Base-by-base conservation (phyloP, 2,329 filamentous ascomycete genomes). In the Fusarium ramigenum region DNA sequence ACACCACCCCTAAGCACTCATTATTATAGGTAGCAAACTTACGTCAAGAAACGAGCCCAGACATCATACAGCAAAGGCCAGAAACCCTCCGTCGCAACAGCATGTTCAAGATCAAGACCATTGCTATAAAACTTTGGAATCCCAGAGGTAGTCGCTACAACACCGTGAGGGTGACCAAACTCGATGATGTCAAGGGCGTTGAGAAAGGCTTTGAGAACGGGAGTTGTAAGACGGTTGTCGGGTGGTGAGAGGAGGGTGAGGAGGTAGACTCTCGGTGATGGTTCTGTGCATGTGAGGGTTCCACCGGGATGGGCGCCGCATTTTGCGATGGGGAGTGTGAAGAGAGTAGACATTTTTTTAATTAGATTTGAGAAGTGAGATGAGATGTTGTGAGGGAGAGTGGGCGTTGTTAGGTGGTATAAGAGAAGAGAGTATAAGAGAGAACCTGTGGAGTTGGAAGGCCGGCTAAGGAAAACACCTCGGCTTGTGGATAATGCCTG, bases 61-160 rank as follows among this genome's bases (percentile, higher is more conserved):
- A 95, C 80, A 19, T 84, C 84, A 82, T 91, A 95, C 16, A 95
- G 82, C 57, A 85, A 85, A 18, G 88, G 83, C 77, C 90, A 89
- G 84, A 93, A 96, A 7, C 85, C 86, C 4, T 89, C 86, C 2
- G 88, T 89, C 36, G 83, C 81, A 39, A 86, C 78, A n/a, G 90
- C 92, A 79, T 93, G 88, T 43, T 90, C 86, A 19, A 95, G 87
- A 80, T 96, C 93, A n/a, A 96, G 87, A 0, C 93, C 93, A 82
- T 96, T 96, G 80, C 88, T 92, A 84, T 93, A 96, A 85, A 96
- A 96, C 79, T 96, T 96, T 58, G 85, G 80, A 66, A 95, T 92
- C 53, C 87, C 89, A 46, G 91, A 93, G 1, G 93, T 96, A 9
- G 93, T 96, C 66, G 95, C 85, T 19, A 96, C 86, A 10, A 95